Evolutionary conservation across 179 eudicot genomes (phyloP).

Genomic region (Nepenthes alata): DNA sequence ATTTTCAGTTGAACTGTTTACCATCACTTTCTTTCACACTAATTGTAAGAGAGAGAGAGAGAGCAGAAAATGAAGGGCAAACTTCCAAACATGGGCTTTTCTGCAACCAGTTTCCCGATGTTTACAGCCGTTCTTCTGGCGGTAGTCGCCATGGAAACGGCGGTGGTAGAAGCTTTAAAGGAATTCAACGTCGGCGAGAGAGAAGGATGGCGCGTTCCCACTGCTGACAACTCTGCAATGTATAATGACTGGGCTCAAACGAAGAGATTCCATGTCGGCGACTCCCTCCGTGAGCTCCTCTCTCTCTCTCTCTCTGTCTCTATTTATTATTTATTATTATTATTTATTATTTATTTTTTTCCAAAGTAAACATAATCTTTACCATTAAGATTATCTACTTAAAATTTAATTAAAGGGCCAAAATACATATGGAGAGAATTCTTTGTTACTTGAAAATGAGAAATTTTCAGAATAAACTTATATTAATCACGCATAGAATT

Average conservation of each 20-base stretch:
- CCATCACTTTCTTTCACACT: no score
- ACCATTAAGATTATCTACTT: no score
- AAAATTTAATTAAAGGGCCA: no score
- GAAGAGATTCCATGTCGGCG: constrained; percentile 36
- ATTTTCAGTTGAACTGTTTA: no score
- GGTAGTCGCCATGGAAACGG: neutral
- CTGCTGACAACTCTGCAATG: constrained; percentile 18
- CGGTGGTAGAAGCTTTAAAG: constrained; percentile 13
- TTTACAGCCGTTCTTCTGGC: neutral
- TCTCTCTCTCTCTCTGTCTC: neutral
- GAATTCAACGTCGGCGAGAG: constrained; percentile 36
- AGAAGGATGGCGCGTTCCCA: constrained; percentile 39
- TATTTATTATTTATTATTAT: neutral
- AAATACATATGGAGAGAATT: no score
- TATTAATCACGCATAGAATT: no score
- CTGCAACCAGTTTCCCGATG: neutral
- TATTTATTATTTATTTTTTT: neutral
- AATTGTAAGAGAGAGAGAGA: no score
- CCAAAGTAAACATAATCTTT: neutral
- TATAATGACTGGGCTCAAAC: constrained; percentile 36
- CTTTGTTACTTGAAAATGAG: no score
- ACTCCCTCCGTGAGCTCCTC: constrained; percentile 37
- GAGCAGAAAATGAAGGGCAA: no score
- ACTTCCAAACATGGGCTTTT: neutral
- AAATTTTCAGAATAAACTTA: no score